Evolutionary conservation across 148 eudicot species (phyloP).

Genomic region (Cornus suecica): DNA sequence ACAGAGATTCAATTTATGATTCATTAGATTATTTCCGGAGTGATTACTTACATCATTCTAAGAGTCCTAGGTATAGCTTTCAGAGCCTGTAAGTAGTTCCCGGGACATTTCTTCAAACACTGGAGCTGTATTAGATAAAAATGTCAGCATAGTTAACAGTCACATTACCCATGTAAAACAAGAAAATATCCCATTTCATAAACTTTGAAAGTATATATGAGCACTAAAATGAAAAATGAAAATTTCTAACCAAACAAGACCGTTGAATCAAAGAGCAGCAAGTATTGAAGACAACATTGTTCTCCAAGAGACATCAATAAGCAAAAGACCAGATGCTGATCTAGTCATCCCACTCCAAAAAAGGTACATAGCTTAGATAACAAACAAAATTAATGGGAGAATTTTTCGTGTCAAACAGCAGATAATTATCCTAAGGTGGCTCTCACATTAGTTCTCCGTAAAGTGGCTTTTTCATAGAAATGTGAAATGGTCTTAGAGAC

Average conservation of each 20-base stretch:
- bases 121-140: slow-evolving; percentile 52
- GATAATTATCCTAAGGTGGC: not conserved
- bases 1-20: not conserved
- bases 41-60: slow-evolving; percentile 90
- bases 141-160: not conserved
- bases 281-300: not conserved
- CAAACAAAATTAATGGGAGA: too few relatives aligned
- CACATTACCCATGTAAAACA: not conserved
- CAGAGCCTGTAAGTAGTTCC: slow-evolving; percentile 75
- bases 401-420: not conserved
- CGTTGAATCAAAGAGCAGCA: not conserved
- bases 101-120: slow-evolving; percentile 73
- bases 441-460: not conserved
- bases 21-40: not conserved
- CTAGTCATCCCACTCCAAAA: too few relatives aligned
- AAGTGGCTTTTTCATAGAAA: not conserved
- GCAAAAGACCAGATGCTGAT: not conserved
- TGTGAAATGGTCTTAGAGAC: not conserved
- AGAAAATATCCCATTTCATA: not conserved
- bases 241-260: not conserved
- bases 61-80: slow-evolving; percentile 89
- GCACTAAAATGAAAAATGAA: not conserved
- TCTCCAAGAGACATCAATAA: too few relatives aligned
- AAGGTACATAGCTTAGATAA: too few relatives aligned
- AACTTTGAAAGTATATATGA: not conserved